Percentiles rank a stretch among this genome's conserved stretches.
Conservation (phyloP, 75 land plant species). For the Selaginella moellendorffii region DNA sequence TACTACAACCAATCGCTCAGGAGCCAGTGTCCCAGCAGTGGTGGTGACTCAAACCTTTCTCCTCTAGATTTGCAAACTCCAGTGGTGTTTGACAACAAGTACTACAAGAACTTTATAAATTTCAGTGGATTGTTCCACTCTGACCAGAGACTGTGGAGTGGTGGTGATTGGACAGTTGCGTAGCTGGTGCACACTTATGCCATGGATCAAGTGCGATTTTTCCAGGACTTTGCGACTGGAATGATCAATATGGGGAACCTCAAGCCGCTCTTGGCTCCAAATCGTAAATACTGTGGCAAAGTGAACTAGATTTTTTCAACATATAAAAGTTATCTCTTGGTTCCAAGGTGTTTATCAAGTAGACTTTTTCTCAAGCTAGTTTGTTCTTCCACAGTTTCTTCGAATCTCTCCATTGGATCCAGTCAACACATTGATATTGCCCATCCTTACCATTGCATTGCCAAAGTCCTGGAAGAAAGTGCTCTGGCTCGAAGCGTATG, state of each 20-base stretch:
- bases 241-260: slow-evolving; percentile 8
- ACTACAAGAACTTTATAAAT: not conserved
- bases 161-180: not conserved
- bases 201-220: not conserved
- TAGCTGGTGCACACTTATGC: not conserved
- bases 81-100: not conserved
- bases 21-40: too few relatives aligned
- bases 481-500: slow-evolving; percentile 8
- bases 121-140: not conserved
- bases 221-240: not conserved
- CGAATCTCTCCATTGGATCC: slow-evolving; percentile 33
- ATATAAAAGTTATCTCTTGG: too few relatives aligned
- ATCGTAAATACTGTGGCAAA: not conserved
- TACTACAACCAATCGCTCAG: slow-evolving; percentile 20
- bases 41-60: not conserved
- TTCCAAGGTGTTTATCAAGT: too few relatives aligned
- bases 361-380: slow-evolving; percentile 5
- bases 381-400: slow-evolving; percentile 31
- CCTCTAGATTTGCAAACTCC: not conserved
- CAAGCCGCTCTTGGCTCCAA: slow-evolving; percentile 3
- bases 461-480: slow-evolving; percentile 32
- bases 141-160: not conserved
- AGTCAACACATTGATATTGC: slow-evolving; percentile 24
- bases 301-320: not conserved
- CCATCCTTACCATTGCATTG: slow-evolving; percentile 36